phyloP scores from a whole-genome alignment of 805 yeast genomes.

The Wickerhamiella vanderwaltii region DNA sequence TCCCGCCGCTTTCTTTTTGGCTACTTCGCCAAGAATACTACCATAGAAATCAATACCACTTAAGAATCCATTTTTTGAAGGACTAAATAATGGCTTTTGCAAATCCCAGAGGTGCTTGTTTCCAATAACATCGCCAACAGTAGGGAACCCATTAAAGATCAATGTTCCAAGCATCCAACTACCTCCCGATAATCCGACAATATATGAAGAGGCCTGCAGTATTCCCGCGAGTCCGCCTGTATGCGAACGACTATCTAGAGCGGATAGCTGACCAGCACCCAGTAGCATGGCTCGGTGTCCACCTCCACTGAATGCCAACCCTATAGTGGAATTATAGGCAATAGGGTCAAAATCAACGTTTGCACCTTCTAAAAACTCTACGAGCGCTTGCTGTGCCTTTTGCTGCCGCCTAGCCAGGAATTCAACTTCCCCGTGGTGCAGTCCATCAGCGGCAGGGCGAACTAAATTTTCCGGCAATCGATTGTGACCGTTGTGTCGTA shows the following conservation, averaged over 20 bases:
- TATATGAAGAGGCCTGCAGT: constrained; percentile 40
- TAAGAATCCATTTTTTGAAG: background rate
- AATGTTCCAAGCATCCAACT: constrained; percentile 50
- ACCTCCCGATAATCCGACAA: constrained; percentile 59
- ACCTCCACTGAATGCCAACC: constrained; percentile 33
- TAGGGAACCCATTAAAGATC: constrained; percentile 27
- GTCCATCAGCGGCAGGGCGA: constrained; percentile 9
- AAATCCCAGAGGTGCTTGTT: constrained; percentile 6
- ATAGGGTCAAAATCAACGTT: constrained; percentile 10
- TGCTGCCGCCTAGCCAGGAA: constrained; percentile 3
- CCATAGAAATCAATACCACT: constrained; percentile 1
- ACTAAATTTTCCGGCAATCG: constrained; percentile 1
- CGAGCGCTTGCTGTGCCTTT: background rate
- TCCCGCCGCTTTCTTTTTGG: constrained; percentile 42
- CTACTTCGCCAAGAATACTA: constrained; percentile 4
- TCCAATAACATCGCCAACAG: background rate
- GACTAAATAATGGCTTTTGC: constrained; percentile 1
- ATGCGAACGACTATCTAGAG: constrained; percentile 5
- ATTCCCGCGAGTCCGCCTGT: constrained; percentile 33
- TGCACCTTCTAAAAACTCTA: constrained; percentile 1
- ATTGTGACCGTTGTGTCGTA: background rate
- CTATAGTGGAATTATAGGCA: constrained; percentile 6
- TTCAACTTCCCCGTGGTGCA: constrained; percentile 7
- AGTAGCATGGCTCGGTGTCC: constrained; percentile 61
- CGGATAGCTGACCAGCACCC: constrained; percentile 36